Conservation (phyloP, 2,329 filamentous ascomycete species). For the Orbilia ellipsospora region DNA sequence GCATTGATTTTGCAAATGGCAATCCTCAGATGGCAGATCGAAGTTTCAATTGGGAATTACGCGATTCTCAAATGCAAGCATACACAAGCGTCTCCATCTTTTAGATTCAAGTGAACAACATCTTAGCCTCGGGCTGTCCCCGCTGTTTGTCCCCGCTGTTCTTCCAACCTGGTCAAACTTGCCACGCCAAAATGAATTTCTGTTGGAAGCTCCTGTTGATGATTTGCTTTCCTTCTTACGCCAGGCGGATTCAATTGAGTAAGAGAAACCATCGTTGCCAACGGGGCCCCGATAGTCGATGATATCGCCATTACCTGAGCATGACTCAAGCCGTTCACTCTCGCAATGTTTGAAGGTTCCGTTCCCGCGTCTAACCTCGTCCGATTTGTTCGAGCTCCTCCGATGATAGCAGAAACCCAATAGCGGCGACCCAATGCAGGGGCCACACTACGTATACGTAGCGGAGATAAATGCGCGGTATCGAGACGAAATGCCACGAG, state of each 20-base stretch:
- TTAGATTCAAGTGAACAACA: no score
- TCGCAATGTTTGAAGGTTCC: neutral
- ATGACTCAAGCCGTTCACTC: neutral
- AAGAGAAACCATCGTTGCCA: neutral
- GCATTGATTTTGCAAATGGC: no score
- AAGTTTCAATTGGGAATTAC: no score
- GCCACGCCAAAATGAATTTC: neutral
- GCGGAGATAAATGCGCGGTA: neutral
- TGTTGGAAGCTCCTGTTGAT: no score
- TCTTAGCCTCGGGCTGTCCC: neutral
- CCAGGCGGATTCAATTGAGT: constrained; percentile 2
- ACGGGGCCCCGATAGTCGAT: neutral
- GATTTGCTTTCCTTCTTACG: no score
- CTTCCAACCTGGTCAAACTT: neutral
- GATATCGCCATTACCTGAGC: neutral
- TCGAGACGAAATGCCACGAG: neutral
- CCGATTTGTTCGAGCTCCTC: constrained; percentile 20
- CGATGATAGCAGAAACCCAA: neutral
- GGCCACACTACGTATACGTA: neutral
- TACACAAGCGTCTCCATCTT: no score
- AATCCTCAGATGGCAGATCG: no score
- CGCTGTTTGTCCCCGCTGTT: neutral
- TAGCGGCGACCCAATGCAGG: no score
- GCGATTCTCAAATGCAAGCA: no score
- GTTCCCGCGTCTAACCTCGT: neutral